These are phyloP conservation scores for Lipomyces starkeyi DNA, from an alignment of 805 yeast genomes.

Conservation along the genomic window DNA sequence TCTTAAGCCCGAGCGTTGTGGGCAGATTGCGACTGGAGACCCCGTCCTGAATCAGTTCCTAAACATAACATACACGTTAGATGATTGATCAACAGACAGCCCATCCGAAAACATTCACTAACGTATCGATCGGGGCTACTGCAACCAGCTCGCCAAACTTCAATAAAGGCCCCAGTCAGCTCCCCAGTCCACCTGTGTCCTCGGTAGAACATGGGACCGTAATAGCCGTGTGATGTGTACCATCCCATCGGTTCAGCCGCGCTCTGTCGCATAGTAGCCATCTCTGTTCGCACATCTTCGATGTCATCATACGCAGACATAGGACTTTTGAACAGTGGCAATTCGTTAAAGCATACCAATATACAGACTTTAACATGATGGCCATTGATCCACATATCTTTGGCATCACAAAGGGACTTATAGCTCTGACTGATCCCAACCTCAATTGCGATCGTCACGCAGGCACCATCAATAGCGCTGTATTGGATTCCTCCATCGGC, in stretches of 20 bases:
- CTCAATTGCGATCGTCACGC: background rate
- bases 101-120: background rate
- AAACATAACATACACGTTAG: too few species aligned
- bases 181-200: background rate
- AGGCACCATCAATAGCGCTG: background rate
- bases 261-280: background rate
- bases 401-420: background rate
- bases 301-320: background rate
- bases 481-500: background rate
- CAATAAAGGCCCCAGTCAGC: background rate
- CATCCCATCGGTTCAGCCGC: too few species aligned
- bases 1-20: too few species aligned
- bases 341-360: background rate
- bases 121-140: background rate
- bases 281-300: background rate
- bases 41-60: too few species aligned
- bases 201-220: background rate
- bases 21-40: too few species aligned
- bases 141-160: background rate
- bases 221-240: too few species aligned
- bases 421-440: background rate
- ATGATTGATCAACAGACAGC: too few species aligned
- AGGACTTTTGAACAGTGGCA: conserved; percentile 1
- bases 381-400: conserved; percentile 5
- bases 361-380: background rate